Evolutionary conservation across 352 stramenopile species (phyloP).

Genomic region (Phytophthora agathidicida): DNA sequence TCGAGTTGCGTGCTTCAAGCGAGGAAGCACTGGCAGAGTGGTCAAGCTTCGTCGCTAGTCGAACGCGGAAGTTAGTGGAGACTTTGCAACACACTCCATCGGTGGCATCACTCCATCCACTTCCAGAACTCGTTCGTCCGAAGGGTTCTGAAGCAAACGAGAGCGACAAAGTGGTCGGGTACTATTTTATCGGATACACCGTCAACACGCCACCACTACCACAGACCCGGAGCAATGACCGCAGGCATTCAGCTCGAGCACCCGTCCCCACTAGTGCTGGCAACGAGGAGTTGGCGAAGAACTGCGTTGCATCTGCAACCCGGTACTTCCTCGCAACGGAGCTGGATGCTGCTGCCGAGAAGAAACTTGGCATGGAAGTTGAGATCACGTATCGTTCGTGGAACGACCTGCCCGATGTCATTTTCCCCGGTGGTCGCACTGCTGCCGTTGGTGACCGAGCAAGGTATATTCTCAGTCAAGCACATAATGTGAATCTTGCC

Average conservation of each 20-base stretch:
- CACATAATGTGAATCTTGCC: conserved; percentile 68
- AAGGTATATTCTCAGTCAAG: conserved; percentile 78
- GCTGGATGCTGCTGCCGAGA: conserved; percentile 57
- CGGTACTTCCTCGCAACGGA: conserved; percentile 87
- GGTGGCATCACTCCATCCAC: conserved; percentile 70
- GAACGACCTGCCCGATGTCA: conserved; percentile 65
- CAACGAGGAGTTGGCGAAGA: conserved; percentile 43
- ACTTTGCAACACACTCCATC: conserved; percentile 72
- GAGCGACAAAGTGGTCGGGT: conserved; percentile 36
- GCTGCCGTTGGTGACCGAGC: conserved; percentile 75
- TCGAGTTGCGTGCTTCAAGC: conserved; percentile 60
- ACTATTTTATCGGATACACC: conserved; percentile 79
- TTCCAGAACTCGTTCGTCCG: conserved; percentile 65
- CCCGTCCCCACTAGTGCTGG: background rate
- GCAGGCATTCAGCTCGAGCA: conserved; percentile 14
- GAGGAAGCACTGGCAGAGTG: conserved; percentile 71
- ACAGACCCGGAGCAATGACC: conserved; percentile 10
- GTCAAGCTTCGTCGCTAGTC: conserved; percentile 80
- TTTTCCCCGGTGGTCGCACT: conserved; percentile 68
- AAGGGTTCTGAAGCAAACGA: conserved; percentile 1
- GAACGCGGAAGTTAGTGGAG: conserved; percentile 86
- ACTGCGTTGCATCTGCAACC: conserved; percentile 58
- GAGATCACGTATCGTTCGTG: conserved; percentile 69
- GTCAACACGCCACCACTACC: conserved; percentile 27
- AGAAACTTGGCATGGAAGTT: conserved; percentile 63